phyloP scores from a whole-genome alignment of 1,284 basidiomycete species.

The Trichosporon sp. region DNA sequence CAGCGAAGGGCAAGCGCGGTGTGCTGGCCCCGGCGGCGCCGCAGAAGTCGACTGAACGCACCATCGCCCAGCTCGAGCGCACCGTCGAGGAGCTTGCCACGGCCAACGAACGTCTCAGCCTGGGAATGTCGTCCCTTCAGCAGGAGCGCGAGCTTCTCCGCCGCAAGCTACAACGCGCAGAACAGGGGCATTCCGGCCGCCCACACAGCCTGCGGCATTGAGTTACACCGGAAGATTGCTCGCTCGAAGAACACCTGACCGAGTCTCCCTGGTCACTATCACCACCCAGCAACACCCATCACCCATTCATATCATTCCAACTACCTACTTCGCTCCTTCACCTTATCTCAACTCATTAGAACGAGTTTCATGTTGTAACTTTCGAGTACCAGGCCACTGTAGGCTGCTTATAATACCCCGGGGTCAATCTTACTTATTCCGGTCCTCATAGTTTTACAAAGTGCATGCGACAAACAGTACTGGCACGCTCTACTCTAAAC shows the following conservation, averaged over 20 bases:
- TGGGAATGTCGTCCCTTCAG: neutral
- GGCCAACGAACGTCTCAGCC: neutral
- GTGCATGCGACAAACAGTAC: neutral
- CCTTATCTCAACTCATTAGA: neutral
- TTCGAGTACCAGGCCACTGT: neutral
- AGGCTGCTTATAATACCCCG: neutral
- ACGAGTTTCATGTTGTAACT: neutral
- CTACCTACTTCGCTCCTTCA: neutral
- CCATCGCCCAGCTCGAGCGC: neutral
- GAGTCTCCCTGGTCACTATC: too few relatives aligned
- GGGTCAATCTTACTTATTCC: neutral
- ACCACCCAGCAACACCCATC: neutral
- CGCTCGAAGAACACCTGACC: too few relatives aligned
- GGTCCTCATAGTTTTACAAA: neutral
- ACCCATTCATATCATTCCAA: neutral
- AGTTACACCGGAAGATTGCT: neutral
- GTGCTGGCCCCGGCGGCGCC: neutral
- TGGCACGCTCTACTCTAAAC: neutral
- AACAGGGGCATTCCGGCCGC: neutral
- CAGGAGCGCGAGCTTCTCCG: neutral
- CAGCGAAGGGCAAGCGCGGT: neutral
- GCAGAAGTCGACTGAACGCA: neutral
- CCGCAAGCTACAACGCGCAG: neutral
- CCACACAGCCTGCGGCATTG: neutral
- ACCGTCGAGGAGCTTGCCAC: neutral